Base-by-base conservation (phyloP, 2,329 filamentous ascomycete genomes). In the Geosmithia putterillii region DNA sequence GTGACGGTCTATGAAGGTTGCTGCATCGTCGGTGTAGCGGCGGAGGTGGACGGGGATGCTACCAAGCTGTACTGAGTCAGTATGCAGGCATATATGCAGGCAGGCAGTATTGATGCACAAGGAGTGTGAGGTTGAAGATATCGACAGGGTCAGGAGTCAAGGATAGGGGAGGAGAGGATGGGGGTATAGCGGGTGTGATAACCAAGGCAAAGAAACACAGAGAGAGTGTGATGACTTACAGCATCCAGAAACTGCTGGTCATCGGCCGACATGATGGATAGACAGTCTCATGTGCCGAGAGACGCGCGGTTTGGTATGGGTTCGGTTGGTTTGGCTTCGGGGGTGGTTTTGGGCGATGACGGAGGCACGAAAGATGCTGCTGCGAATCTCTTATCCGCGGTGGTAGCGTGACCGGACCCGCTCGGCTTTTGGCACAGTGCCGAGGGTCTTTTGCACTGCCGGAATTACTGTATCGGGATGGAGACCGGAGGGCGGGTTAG, bases 221-320 rank as follows among this genome's bases (percentile, higher is more conserved):
- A n/a, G n/a, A n/a, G n/a, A n/a, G n/a, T n/a, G n/a, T n/a, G n/a
- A 15, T 42, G 50, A 50, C 81, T 70, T 66, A 89, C 84, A 58
- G 83, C 71, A 63, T 87, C 83, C 50, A 87, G 66, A 57, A 89
- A 83, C 54, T 83, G 79, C 65, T 86, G 80, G 57, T 87, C 83
- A 59, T 89, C 83, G 58, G 76, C 79, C 51, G 84, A 82, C 85
- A 90, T 90, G 51, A 57, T 74, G 57, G 37, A 40, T 48, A 32
- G 10, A 12, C 10, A 12, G 10, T 32, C 10, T 14, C 15, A 7
- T 12, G 28, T n/a, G n/a, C n/a, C n/a, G n/a, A n/a, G n/a, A n/a
- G n/a, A n/a, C n/a, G n/a, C n/a, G n/a, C n/a, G n/a, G n/a, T n/a
- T n/a, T n/a, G n/a, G n/a, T n/a, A n/a, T n/a, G n/a, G n/a, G n/a